Conservation (phyloP, 1,284 basidiomycete species). For the Trametes hirsuta region DNA sequence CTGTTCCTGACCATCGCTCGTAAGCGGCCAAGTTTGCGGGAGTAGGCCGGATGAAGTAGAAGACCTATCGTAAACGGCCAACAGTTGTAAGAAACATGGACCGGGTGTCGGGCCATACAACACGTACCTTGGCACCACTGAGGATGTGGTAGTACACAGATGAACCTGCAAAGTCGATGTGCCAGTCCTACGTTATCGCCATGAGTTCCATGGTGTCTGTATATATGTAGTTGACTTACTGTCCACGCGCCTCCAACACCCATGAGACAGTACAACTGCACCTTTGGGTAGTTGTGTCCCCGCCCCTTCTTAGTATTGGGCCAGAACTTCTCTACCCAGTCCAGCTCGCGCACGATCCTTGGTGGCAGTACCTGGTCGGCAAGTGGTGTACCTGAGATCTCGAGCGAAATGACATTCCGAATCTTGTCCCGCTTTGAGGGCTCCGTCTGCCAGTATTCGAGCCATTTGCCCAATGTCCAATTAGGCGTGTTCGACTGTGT, state of each 20-base stretch:
- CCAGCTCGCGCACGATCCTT: constrained; percentile 83
- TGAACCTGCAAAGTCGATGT: constrained; percentile 94
- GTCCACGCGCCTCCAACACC: constrained; percentile 89
- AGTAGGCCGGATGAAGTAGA: constrained; percentile 95
- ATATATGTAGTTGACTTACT: constrained; percentile 46
- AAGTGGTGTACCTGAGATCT: constrained; percentile 41
- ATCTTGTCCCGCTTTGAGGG: constrained; percentile 77
- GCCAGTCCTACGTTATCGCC: constrained; percentile 83
- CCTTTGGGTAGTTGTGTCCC: constrained; percentile 85
- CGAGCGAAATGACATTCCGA: constrained; percentile 43
- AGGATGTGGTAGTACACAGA: constrained; percentile 95
- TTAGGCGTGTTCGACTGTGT: constrained; percentile 79
- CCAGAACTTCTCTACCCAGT: constrained; percentile 98
- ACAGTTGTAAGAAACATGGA: constrained; percentile 11
- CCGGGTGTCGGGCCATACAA: not conserved
- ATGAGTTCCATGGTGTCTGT: constrained; percentile 10
- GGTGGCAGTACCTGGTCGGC: constrained; percentile 80
- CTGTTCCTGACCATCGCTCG: constrained; percentile 88
- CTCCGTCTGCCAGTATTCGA: constrained; percentile 79
- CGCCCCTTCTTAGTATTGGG: constrained; percentile 74
- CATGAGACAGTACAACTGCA: constrained; percentile 97
- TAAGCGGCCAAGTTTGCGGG: constrained; percentile 87
- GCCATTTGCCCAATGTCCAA: constrained; percentile 93
- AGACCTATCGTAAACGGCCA: constrained; percentile 57
- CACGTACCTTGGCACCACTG: constrained; percentile 73